Percentiles rank a stretch among this genome's conserved stretches.
phyloP scores from a whole-genome alignment of 2,329 filamentous ascomycete genomes.

The Nakataea oryzae region DNA sequence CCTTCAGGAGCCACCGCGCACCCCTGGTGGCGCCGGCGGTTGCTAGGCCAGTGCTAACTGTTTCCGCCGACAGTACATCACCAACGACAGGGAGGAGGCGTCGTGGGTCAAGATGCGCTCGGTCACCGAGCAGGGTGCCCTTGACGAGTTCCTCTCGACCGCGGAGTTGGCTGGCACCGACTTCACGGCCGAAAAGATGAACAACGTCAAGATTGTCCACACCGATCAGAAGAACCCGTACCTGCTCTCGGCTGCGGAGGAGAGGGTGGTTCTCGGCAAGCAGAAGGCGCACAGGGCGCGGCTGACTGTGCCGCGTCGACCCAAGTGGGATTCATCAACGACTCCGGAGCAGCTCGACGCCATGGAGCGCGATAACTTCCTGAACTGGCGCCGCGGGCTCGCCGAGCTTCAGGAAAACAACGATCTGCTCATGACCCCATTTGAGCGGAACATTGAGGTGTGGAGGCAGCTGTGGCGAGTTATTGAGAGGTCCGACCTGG shows the following conservation, averaged over 20 bases:
- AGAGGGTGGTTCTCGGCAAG: constrained; percentile 67
- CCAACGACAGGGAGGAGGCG: constrained; percentile 82
- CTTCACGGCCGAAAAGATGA: constrained; percentile 98
- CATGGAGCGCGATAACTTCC: constrained; percentile 67
- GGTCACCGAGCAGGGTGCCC: constrained; percentile 89
- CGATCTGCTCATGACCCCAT: constrained; percentile 92
- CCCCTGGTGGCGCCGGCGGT: background rate
- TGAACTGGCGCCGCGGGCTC: constrained; percentile 82
- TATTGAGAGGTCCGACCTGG: constrained; percentile 87
- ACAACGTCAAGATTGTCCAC: constrained; percentile 98
- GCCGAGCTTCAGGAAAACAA: constrained; percentile 91
- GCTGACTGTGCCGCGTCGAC: constrained; percentile 81
- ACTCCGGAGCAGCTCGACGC: constrained; percentile 73
- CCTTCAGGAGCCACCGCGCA: background rate
- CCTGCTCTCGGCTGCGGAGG: constrained; percentile 74
- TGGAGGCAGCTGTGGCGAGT: constrained; percentile 98
- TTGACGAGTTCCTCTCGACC: constrained; percentile 93
- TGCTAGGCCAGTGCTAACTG: constrained; percentile 12
- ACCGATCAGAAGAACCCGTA: constrained; percentile 94
- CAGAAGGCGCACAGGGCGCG: constrained; percentile 70
- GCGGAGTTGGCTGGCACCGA: constrained; percentile 97
- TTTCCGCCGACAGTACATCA: constrained; percentile 56
- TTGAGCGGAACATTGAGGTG: constrained; percentile 93
- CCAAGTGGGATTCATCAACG: constrained; percentile 77
- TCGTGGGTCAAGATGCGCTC: constrained; percentile 99